phyloP scores from a whole-genome alignment of 305 asterid genomes.

The Nicotiana rustica region DNA sequence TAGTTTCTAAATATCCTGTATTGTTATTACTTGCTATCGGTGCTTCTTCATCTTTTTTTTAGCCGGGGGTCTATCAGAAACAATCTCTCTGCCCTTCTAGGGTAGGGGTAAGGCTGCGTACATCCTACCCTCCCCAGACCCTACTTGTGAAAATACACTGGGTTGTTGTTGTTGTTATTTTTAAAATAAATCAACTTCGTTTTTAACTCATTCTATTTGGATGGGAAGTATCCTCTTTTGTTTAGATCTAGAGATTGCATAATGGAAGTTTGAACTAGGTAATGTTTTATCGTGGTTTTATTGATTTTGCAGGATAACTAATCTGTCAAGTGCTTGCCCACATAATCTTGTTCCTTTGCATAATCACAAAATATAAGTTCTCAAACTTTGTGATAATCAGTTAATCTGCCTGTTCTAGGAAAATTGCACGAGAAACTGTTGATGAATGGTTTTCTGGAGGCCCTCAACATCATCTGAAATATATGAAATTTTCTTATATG shows the following conservation, averaged over 20 bases:
- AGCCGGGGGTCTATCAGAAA: no score
- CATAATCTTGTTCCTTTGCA: not conserved
- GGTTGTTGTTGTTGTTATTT: not conserved
- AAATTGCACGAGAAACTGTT: conserved; percentile 24
- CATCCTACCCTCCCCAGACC: no score
- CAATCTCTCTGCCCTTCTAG: no score
- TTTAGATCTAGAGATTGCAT: conserved; percentile 15
- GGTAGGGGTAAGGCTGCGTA: no score
- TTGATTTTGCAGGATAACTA: conserved; percentile 18
- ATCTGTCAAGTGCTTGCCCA: conserved; percentile 12
- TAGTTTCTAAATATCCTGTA: no score
- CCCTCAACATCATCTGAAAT: not conserved
- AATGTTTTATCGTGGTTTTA: not conserved
- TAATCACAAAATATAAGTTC: not conserved
- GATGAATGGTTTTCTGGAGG: conserved; percentile 13
- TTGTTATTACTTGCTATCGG: no score
- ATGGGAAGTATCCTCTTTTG: not conserved
- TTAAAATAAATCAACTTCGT: not conserved
- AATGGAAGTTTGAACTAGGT: not conserved
- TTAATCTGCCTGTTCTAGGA: conserved; percentile 8
- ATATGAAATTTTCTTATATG: not conserved
- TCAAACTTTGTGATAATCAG: not conserved
- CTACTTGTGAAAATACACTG: no score
- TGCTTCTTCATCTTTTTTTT: no score
- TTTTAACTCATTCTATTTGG: conserved; percentile 15